Percentiles rank a stretch among this genome's conserved stretches.
These are phyloP conservation scores for Malus sieversii DNA, from an alignment of 306 rosid genomes.

Conservation along the genomic window DNA sequence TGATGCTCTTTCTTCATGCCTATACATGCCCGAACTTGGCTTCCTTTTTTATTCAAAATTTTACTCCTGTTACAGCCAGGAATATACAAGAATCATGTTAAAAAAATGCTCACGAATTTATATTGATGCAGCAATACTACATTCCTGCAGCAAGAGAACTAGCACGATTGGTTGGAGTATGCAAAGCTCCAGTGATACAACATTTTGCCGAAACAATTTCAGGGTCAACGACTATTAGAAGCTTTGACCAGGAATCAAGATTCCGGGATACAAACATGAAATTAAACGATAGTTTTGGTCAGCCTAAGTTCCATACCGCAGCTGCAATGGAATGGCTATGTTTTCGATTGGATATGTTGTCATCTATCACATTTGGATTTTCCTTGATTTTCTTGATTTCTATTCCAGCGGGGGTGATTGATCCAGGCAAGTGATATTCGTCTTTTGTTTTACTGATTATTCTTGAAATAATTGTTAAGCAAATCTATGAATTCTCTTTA, in stretches of 20 bases:
- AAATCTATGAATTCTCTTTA: not conserved
- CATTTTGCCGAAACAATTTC: constrained; percentile 79
- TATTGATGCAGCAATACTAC: constrained; percentile 57
- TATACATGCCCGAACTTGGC: not conserved
- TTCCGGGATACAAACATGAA: constrained; percentile 50
- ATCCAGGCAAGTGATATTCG: constrained; percentile 40
- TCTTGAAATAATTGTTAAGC: not conserved
- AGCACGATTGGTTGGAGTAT: constrained; percentile 67
- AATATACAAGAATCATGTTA: not conserved
- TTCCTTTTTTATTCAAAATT: not conserved
- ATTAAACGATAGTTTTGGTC: constrained; percentile 47
- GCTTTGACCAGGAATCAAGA: constrained; percentile 68
- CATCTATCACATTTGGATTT: constrained; percentile 45
- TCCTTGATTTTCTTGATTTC: constrained; percentile 53
- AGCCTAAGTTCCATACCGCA: constrained; percentile 41
- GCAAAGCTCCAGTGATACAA: constrained; percentile 88
- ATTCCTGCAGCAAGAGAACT: constrained; percentile 63
- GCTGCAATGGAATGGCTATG: constrained; percentile 65
- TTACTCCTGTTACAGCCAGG: not conserved
- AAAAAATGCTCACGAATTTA: not conserved
- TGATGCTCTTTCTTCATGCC: not conserved
- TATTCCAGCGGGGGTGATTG: constrained; percentile 44
- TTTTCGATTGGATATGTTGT: constrained; percentile 54
- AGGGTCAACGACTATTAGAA: constrained; percentile 69
- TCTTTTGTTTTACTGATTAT: not conserved